Evolutionary conservation across 148 eudicot genomes (phyloP).

Genomic region (Persicaria maculosa): DNA sequence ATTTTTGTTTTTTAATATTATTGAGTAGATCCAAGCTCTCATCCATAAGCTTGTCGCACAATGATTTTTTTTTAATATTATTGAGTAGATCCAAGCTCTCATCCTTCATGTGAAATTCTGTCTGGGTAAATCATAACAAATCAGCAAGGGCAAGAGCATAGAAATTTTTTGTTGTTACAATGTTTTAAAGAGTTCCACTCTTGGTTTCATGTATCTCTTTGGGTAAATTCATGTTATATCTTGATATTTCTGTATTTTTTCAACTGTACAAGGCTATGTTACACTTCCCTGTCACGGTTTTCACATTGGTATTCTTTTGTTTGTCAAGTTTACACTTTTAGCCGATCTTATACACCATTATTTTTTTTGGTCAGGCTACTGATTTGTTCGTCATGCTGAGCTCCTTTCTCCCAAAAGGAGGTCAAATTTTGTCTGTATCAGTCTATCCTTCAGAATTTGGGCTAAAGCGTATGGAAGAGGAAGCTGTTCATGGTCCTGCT

Average conservation of each 20-base stretch:
- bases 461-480: constrained; percentile 88
- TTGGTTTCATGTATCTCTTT: constrained; percentile 2
- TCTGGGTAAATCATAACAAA: background rate
- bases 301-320: background rate
- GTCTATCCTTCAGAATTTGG: constrained; percentile 99
- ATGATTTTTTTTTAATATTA: background rate
- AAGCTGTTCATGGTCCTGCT: constrained; percentile 85
- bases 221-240: background rate
- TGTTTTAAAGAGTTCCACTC: background rate
- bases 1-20: background rate
- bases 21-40: background rate
- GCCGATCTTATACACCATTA: background rate
- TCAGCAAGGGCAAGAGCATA: background rate
- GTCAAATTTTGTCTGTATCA: constrained; percentile 63
- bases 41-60: background rate
- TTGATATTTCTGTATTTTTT: background rate
- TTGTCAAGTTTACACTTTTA: background rate
- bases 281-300: background rate
- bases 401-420: constrained; percentile 79
- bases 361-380: constrained; percentile 46
- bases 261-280: background rate
- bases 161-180: background rate
- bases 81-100: background rate
- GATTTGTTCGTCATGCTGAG: constrained; percentile 67
- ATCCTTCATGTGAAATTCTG: background rate